Conservation (phyloP, 2,329 filamentous ascomycete species). For the Chalara sp. region DNA sequence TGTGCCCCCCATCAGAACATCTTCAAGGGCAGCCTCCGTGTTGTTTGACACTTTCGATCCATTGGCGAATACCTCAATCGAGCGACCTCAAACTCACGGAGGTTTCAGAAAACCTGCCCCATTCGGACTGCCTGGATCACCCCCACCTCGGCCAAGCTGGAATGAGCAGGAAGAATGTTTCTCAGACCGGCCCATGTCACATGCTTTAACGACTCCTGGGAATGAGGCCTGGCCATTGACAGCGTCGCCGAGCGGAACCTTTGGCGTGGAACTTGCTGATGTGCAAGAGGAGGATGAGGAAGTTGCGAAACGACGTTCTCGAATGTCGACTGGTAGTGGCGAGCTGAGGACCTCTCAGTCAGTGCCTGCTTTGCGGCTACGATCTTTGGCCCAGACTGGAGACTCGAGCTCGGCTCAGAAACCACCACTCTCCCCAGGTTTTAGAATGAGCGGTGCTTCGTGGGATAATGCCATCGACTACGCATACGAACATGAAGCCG, state of each 20-base stretch:
- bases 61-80: slow-evolving; percentile 27
- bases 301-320: slow-evolving; percentile 15
- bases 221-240: slow-evolving; percentile 39
- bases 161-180: slow-evolving; percentile 23
- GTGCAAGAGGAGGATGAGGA: slow-evolving; percentile 59
- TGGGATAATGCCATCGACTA: slow-evolving; percentile 69
- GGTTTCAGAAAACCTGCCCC: slow-evolving; percentile 40
- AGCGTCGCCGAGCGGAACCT: slow-evolving; percentile 14
- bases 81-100: slow-evolving; percentile 39
- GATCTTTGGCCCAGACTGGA: slow-evolving; percentile 34
- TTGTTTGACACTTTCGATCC: slow-evolving; percentile 38
- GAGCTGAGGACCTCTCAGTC: slow-evolving; percentile 23
- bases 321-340: slow-evolving; percentile 16
- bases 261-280: slow-evolving; percentile 40
- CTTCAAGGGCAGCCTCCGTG: slow-evolving; percentile 43
- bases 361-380: slow-evolving; percentile 27
- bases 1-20: slow-evolving; percentile 45
- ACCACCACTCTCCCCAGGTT: slow-evolving; percentile 11
- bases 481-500: slow-evolving; percentile 62
- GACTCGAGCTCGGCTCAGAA: slow-evolving; percentile 16
- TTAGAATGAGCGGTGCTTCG: slow-evolving; percentile 28
- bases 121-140: slow-evolving; percentile 24
- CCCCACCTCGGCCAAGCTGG: slow-evolving; percentile 12
- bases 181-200: slow-evolving; percentile 21
- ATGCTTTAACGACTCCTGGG: slow-evolving; percentile 37